Base-by-base conservation (phyloP, 1,139 yeast genomes). In the Candida sojae region DNA sequence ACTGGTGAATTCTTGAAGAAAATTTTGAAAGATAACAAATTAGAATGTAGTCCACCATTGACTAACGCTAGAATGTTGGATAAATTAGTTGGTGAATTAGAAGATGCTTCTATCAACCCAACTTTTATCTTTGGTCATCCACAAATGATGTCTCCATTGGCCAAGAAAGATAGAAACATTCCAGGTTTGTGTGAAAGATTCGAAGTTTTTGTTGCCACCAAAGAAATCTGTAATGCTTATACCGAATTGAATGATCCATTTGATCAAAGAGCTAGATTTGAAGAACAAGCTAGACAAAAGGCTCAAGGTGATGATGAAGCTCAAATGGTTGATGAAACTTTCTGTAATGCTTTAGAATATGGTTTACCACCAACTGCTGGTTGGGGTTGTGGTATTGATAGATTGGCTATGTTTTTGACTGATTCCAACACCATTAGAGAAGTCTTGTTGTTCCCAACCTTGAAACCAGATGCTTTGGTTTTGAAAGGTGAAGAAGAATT, bases 301-400 rank as follows among this genome's bases (percentile, higher is more conserved):
- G 98, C 79, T 59, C 97, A 91, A 74, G 99, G 99, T 79, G 99
- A 93, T 67, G 99, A 93, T 64, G 99, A 93, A 77, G 99, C 97
- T 51, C 99, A 93, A 77, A 70, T 91, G 73, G 81, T 93, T 57
- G 99, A 93, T 69, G 99, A 93, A 75, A 86, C 90, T 54, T 93
- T 93, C 91, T 88, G 96, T 78, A 89, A 92, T 64, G 97, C 99
- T 56, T 83, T 93, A 66, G 99, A 93, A 77, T 93, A 90, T 72
- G 99, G 99, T 71, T 82, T 93, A 64, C 99, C 99, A 53, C 99
- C 99, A 63, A 93, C 99, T 62, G 99, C 96, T 70, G 99, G 99
- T 61, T 93, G 98, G 98, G 99, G 99, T 63, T 88, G 96, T 77
- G 99, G 99, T 82, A 91, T 93, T 61, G 99, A 93, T 75, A 89